Base-by-base conservation (phyloP, 1,139 yeast genomes). In the Yamadazyma sp. region DNA sequence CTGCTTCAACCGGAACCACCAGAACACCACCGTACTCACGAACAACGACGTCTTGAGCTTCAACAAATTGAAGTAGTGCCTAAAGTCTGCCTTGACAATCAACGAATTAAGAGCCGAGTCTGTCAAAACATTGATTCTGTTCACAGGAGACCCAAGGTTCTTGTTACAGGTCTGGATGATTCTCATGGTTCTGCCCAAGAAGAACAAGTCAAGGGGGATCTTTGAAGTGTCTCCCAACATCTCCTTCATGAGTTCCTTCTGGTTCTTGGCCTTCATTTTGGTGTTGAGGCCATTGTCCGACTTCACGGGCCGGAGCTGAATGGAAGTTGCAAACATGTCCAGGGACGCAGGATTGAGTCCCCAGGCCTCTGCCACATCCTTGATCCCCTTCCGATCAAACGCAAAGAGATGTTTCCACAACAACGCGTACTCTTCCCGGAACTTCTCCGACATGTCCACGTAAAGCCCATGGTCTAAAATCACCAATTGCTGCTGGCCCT, bases 381-480 rank as follows among this genome's bases (percentile, higher is more conserved):
- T 61, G 10, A 86, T 66, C n/a, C 73, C 76, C 3, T 57, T 52
- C 25, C 57, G 58, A 53, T 86, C 75, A 23, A 76, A 64, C 39
- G 75, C 71, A 52, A 84, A 79, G 42, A 84, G 57, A 35, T 74
- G 70, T 42, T 74, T 73, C 92, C 94, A 86, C 28, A 86, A 64
- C 29, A 64, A 58, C 39, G 81, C 65, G 55, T 85, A 85, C 52
- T 83, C 77, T 27, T 53, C 50, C 37, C 80, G 65, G 52, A 86
- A 80, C 35, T 64, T 57, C 7, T 67, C 73, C 1, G 72, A 59
- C 44, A 83, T 72, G 17, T 66, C 62, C 15, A 83, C 76, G 53
- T 83, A 85, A 25, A 86, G 62, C 0, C 94, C 95, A 56, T 85
- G 94, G 54, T 86, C 95, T 33, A 86, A 61, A 32, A 86, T 64